Conservation (phyloP, 1,284 basidiomycete species). For the Ganoderma sinense region DNA sequence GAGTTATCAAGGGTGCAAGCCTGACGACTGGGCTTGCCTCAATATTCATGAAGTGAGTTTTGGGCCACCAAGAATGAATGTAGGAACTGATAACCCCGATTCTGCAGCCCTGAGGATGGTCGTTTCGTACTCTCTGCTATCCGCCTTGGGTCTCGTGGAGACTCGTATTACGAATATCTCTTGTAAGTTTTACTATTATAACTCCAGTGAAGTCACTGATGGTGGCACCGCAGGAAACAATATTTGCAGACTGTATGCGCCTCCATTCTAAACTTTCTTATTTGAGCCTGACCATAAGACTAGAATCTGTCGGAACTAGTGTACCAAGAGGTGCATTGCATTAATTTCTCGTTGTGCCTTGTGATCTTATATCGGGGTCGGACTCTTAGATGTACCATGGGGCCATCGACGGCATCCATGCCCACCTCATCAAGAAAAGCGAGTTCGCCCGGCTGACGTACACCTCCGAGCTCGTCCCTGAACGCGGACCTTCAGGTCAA, state of each 20-base stretch:
- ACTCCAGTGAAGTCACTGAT: background rate
- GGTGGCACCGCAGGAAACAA: slow-evolving; percentile 65
- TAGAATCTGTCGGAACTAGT: slow-evolving; percentile 81
- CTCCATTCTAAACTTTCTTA: slow-evolving; percentile 11
- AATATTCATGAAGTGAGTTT: slow-evolving; percentile 81
- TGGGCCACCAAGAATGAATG: no score
- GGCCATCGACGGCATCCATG: slow-evolving; percentile 84
- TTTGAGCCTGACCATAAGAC: slow-evolving; percentile 52
- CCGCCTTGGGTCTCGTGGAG: slow-evolving; percentile 90
- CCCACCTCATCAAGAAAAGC: slow-evolving; percentile 75
- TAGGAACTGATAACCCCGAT: background rate
- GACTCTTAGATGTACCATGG: slow-evolving; percentile 83
- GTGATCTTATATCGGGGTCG: background rate
- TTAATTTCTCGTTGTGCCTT: background rate
- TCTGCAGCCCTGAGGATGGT: slow-evolving; percentile 66
- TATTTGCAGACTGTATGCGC: slow-evolving; percentile 76
- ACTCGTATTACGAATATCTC: slow-evolving; percentile 96
- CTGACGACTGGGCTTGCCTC: slow-evolving; percentile 81
- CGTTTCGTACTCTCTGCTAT: slow-evolving; percentile 81
- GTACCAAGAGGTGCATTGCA: slow-evolving; percentile 70
- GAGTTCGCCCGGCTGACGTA: slow-evolving; percentile 70
- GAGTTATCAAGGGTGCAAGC: slow-evolving; percentile 68
- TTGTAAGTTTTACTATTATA: slow-evolving; percentile 56
- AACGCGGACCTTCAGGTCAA: slow-evolving; percentile 51
- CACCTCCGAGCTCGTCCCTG: slow-evolving; percentile 83